Evolutionary conservation across 2,329 filamentous ascomycete genomes (phyloP).

Genomic region (Pochonia chlamydosporia): DNA sequence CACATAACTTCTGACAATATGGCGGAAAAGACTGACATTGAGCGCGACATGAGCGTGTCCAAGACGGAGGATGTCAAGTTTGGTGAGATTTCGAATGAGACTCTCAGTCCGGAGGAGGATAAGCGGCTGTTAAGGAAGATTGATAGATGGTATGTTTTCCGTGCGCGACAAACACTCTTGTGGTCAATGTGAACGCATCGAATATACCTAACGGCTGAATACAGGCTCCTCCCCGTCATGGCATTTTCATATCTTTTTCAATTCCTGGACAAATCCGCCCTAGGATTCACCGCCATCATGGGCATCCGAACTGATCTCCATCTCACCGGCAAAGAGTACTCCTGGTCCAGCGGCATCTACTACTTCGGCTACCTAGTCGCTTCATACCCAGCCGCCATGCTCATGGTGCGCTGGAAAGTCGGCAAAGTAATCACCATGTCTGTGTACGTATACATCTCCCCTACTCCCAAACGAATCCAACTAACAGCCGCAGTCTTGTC

Average conservation of each 20-base stretch:
- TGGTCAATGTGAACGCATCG: conserved; percentile 34
- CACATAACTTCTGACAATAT: not conserved
- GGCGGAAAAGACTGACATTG: not conserved
- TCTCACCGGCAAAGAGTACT: conserved; percentile 43
- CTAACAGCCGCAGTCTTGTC: conserved; percentile 9
- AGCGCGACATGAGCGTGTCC: not conserved
- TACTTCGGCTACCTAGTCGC: conserved; percentile 43
- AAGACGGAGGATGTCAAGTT: not conserved
- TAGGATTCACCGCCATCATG: conserved; percentile 47
- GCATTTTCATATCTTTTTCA: conserved; percentile 52
- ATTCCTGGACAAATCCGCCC: conserved; percentile 53
- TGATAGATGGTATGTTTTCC: conserved; percentile 45
- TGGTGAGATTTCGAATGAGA: conserved; percentile 2
- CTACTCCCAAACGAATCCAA: not conserved
- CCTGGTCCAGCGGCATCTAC: conserved; percentile 44
- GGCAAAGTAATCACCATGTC: conserved; percentile 19
- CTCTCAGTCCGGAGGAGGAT: conserved; percentile 24
- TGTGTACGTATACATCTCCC: conserved; percentile 10
- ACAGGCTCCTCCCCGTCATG: conserved; percentile 45
- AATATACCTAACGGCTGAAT: not conserved
- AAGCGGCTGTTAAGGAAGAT: conserved; percentile 54
- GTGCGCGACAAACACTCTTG: conserved; percentile 23
- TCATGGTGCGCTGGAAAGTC: conserved; percentile 20
- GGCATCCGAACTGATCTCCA: conserved; percentile 38
- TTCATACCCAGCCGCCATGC: conserved; percentile 18